Conservation (phyloP, 495 filamentous ascomycete genomes). For the Parathielavia appendiculata region DNA sequence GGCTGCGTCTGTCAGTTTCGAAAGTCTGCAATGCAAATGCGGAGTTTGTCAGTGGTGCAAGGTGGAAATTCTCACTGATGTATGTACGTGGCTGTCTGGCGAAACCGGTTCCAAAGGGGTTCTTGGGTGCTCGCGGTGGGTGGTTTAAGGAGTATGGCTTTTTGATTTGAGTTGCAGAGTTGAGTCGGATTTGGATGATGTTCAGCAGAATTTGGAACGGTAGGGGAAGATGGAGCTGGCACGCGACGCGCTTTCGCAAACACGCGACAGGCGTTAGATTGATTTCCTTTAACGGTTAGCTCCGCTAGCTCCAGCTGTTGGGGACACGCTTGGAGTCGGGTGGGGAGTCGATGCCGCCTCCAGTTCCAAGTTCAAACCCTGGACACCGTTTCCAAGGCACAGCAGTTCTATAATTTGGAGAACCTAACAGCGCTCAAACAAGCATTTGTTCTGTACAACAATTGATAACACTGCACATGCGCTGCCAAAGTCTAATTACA, state of each 20-base stretch:
- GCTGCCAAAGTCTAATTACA: conserved; percentile 22
- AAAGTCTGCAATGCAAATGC: background rate
- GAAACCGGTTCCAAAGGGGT: background rate
- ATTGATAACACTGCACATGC: background rate
- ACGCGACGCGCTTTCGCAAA: conserved; percentile 23
- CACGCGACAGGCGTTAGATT: conserved; percentile 30
- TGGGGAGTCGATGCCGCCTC: no score
- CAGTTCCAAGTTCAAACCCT: no score
- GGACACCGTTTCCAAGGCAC: background rate
- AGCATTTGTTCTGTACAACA: background rate
- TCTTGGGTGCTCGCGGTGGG: background rate
- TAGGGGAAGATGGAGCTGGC: conserved; percentile 14
- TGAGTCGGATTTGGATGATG: conserved; percentile 8
- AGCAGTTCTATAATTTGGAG: no score
- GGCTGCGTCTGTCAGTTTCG: conserved; percentile 24
- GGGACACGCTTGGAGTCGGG: background rate
- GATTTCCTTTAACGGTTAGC: conserved; percentile 23
- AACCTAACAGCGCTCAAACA: no score
- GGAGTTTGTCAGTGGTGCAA: background rate
- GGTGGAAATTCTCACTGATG: background rate
- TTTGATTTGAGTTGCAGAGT: background rate
- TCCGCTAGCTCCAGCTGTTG: conserved; percentile 1
- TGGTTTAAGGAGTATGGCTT: background rate
- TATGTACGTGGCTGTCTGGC: background rate
- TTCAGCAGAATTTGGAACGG: conserved; percentile 11